Evolutionary conservation across 495 filamentous ascomycete genomes (phyloP).

Genomic region (Xylaria castorea): DNA sequence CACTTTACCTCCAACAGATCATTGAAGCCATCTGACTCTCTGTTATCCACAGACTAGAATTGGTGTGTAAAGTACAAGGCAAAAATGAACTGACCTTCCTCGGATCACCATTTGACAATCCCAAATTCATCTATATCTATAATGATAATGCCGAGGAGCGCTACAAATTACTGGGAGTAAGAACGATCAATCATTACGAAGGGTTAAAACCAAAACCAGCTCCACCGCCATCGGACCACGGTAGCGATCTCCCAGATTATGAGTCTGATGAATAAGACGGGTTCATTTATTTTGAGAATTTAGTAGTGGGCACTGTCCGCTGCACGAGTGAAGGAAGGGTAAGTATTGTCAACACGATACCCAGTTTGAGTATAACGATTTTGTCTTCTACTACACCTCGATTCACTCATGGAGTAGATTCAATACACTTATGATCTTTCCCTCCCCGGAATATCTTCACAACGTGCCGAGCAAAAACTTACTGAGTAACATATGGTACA

Average conservation of each 20-base stretch:
- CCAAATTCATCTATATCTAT: constrained; percentile 11
- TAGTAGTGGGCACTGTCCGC: not conserved
- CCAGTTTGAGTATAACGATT: not conserved
- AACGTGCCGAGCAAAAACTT: not conserved
- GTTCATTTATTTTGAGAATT: not conserved
- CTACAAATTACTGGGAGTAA: not conserved
- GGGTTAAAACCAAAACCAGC: not conserved
- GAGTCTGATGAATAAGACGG: constrained; percentile 2
- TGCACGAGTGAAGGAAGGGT: not conserved
- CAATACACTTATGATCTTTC: not conserved
- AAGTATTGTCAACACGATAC: not conserved
- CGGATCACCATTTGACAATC: not conserved
- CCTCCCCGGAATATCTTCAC: not conserved
- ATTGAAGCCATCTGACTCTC: not conserved
- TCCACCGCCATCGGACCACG: not conserved
- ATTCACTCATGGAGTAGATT: not conserved
- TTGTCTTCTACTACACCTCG: not conserved
- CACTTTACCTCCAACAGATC: not conserved
- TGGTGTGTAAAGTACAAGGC: not conserved
- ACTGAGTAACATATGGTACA: not conserved
- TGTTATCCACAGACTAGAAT: not conserved
- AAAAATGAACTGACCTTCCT: not conserved
- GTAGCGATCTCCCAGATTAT: not conserved
- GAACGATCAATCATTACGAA: constrained; percentile 18
- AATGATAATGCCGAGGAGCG: constrained; percentile 7